A percentile compares a stretch with the other conserved stretches of the same genome.
These are phyloP conservation scores for Dryadomyces sulphureus DNA, from an alignment of 2,329 filamentous ascomycete genomes.

Conservation along the genomic window DNA sequence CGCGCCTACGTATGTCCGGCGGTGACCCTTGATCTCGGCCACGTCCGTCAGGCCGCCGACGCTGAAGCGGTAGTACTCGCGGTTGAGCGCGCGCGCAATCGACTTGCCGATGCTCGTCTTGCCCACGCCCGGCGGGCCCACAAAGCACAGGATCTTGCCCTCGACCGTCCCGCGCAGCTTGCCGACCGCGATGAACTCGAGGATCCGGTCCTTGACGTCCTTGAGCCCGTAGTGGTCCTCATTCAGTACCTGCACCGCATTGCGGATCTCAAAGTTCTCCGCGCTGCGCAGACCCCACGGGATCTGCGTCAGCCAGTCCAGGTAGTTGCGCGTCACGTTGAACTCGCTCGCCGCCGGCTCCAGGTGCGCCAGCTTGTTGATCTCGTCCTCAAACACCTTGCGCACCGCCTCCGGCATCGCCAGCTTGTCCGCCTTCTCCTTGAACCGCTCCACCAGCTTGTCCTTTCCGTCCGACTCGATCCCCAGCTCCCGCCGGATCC, in stretches of 20 bases:
- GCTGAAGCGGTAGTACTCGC: constrained; percentile 96
- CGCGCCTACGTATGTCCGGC: constrained; percentile 90
- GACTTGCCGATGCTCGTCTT: constrained; percentile 99
- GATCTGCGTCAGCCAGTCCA: constrained; percentile 97
- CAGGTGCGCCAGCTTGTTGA: constrained; percentile 90
- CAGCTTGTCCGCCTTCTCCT: constrained; percentile 82
- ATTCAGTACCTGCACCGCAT: constrained; percentile 80
- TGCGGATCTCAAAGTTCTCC: constrained; percentile 90
- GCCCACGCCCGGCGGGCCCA: constrained; percentile 90
- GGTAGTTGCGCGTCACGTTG: constrained; percentile 94
- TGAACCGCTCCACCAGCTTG: constrained; percentile 94
- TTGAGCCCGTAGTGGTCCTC: constrained; percentile 95
- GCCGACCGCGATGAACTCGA: constrained; percentile 96
- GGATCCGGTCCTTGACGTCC: constrained; percentile 94
- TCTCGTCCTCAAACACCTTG: constrained; percentile 95
- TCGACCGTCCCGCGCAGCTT: constrained; percentile 95
- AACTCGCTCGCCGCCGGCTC: constrained; percentile 96
- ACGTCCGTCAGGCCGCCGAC: constrained; percentile 95
- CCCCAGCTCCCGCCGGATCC: constrained; percentile 85
- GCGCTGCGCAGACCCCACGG: constrained; percentile 92
- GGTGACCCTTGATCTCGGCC: constrained; percentile 95
- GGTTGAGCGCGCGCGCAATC: constrained; percentile 83
- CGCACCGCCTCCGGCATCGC: constrained; percentile 95
- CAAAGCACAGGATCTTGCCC: constrained; percentile 95
- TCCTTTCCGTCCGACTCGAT: constrained; percentile 98